phyloP scores from a whole-genome alignment of 1,139 yeast species.

The Suhomyces chickasaworum region DNA sequence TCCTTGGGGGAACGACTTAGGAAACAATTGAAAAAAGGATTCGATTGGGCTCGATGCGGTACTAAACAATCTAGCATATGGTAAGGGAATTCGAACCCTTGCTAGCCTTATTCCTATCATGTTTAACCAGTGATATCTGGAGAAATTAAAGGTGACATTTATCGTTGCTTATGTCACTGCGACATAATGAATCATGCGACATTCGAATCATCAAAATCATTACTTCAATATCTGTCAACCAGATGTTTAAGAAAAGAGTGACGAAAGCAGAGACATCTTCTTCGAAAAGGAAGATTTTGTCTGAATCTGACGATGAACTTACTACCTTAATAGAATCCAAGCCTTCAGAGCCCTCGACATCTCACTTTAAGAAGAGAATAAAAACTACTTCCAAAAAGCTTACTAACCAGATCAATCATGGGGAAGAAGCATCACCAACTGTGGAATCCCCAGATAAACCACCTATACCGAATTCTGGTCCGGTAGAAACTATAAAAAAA shows the following conservation, averaged over 20 bases:
- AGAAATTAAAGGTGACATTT: not conserved
- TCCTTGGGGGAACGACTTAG: slow-evolving; percentile 68
- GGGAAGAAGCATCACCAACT: not conserved
- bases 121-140: not conserved
- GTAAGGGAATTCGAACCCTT: not conserved
- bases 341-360: not conserved
- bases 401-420: slow-evolving; percentile 6
- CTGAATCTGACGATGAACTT: slow-evolving; percentile 10
- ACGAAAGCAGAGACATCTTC: slow-evolving; percentile 4
- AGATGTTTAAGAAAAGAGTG: slow-evolving; percentile 40
- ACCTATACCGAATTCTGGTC: not conserved
- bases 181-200: not conserved
- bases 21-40: slow-evolving; percentile 65
- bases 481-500: not conserved
- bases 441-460: not conserved
- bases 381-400: not conserved
- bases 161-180: not conserved
- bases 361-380: slow-evolving; percentile 8
- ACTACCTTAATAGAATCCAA: not conserved
- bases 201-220: not conserved
- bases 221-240: not conserved
- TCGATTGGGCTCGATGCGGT: slow-evolving; percentile 8
- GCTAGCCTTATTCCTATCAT: slow-evolving; percentile 1
- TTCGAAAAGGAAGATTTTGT: slow-evolving; percentile 21
- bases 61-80: not conserved